Evolutionary conservation across 2,329 filamentous ascomycete species (phyloP).

Genomic region (Biscogniauxia marginata): DNA sequence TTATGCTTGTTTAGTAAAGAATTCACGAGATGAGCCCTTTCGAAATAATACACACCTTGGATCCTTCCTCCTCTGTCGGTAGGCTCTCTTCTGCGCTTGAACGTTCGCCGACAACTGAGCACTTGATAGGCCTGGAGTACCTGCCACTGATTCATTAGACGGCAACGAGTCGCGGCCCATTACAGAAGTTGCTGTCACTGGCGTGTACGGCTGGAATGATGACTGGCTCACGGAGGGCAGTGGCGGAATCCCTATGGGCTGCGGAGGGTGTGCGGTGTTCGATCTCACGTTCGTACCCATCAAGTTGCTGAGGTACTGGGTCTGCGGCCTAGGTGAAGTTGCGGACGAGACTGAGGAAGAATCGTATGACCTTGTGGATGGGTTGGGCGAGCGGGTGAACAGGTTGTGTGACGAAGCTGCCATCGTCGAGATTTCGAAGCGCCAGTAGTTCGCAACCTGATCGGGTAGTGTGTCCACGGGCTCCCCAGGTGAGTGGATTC

Average conservation of each 20-base stretch:
- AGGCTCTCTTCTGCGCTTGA: slow-evolving; percentile 86
- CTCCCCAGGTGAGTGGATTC: slow-evolving; percentile 39
- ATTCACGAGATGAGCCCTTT: slow-evolving; percentile 61
- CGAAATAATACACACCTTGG: slow-evolving; percentile 55
- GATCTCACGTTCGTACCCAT: slow-evolving; percentile 53
- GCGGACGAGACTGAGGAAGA: slow-evolving; percentile 63
- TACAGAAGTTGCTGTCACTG: slow-evolving; percentile 46
- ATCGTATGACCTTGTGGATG: slow-evolving; percentile 61
- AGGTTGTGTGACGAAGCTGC: slow-evolving; percentile 55
- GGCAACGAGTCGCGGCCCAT: slow-evolving; percentile 60
- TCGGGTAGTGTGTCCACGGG: slow-evolving; percentile 36
- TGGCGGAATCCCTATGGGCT: slow-evolving; percentile 53
- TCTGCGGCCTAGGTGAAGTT: slow-evolving; percentile 55
- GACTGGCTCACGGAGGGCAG: slow-evolving; percentile 45
- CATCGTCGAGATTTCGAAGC: slow-evolving; percentile 44
- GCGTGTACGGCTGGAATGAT: slow-evolving; percentile 53
- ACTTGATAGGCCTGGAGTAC: slow-evolving; percentile 50
- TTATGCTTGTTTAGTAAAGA: slow-evolving; percentile 13
- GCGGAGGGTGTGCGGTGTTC: slow-evolving; percentile 48
- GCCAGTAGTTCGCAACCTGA: slow-evolving; percentile 35
- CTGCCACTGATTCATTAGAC: slow-evolving; percentile 56
- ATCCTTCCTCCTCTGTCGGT: slow-evolving; percentile 91
- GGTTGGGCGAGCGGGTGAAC: slow-evolving; percentile 61
- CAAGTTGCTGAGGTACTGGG: slow-evolving; percentile 51
- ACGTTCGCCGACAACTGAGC: slow-evolving; percentile 45